Evolutionary conservation across 2,329 filamentous ascomycete species (phyloP), one percentile per base, ranked within the genome.

Genomic region (Venturia effusa): DNA sequence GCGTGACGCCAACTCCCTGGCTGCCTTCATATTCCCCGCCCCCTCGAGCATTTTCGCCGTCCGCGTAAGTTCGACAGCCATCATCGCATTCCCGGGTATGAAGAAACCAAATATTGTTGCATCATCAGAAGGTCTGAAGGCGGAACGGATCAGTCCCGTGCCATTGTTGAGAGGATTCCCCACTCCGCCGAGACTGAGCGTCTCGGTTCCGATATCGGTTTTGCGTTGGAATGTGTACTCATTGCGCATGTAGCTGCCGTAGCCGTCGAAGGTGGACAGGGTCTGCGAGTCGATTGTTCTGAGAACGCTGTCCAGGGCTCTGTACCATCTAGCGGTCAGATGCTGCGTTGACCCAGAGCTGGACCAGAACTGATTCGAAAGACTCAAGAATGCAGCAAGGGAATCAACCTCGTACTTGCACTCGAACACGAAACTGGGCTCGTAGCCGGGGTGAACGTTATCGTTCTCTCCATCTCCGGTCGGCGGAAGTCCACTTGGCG

Each of bases 331-430:
- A 6, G 81, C 74, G 3, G 84, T 92, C 43, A 97, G 72, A 72
- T 96, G 97, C 1, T 88, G 87, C 0, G 82, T 88, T 0, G 90
- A 93, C 1, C 82, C 82, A 0, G 91, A 95, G 71, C 90, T 83
- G 45, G 88, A 84, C 76, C 94, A 83, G 76, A 96, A 97, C 69
- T 96, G 87, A 70, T 96, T 97, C 22, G 83, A 84, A 1, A 99
- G 78, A 0, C 89, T 86, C 6, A 99, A 82, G 74, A 99, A 99
- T 72, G 95, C 88, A 0, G 92, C 94, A 0, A 99, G 81, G 10
- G 92, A 97, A 76, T 99, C 94, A 27, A 99, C 85, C 78, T 99
- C 94, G 76, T 97, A 99, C 77, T 99, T 99, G 84, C 94, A 99
- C 76, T 99, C 94, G 68, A 97, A 99, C 3, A 99, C 94, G 60